phyloP scores from a whole-genome alignment of 306 rosid genomes.

The Cyclanthera cordifolia region DNA sequence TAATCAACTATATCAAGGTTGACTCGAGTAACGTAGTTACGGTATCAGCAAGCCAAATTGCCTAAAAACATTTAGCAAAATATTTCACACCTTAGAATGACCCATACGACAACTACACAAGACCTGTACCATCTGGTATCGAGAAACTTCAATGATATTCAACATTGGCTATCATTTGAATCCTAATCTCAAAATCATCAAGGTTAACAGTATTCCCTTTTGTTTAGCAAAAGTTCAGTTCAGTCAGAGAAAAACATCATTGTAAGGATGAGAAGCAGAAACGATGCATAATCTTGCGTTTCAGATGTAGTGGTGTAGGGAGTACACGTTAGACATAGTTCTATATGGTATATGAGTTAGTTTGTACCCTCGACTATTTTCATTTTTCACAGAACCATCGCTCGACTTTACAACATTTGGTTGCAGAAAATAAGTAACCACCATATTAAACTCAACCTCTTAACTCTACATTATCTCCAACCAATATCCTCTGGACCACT shows the following conservation, averaged over 20 bases:
- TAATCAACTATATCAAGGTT: too few species aligned
- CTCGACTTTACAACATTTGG: too few species aligned
- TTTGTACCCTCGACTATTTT: too few species aligned
- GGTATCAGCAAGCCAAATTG: not conserved
- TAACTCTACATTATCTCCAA: too few species aligned
- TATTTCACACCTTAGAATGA: too few species aligned
- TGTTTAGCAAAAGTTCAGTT: not conserved
- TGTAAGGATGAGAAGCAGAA: not conserved
- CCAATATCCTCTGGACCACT: too few species aligned
- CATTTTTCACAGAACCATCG: too few species aligned
- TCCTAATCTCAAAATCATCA: not conserved
- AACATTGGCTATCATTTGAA: not conserved
- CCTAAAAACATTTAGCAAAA: too few species aligned
- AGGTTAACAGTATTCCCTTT: not conserved
- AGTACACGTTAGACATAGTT: not conserved
- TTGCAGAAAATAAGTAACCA: too few species aligned
- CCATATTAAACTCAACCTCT: too few species aligned
- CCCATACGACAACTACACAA: not conserved
- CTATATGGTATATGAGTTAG: too few species aligned
- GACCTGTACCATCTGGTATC: not conserved
- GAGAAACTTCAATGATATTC: not conserved
- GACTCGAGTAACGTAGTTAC: too few species aligned
- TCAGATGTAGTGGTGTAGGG: not conserved
- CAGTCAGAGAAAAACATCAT: not conserved
- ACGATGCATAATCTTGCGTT: not conserved